These are phyloP conservation scores for Fragilaria radians DNA, from an alignment of 108 stramenopile genomes.

Conservation along the genomic window DNA sequence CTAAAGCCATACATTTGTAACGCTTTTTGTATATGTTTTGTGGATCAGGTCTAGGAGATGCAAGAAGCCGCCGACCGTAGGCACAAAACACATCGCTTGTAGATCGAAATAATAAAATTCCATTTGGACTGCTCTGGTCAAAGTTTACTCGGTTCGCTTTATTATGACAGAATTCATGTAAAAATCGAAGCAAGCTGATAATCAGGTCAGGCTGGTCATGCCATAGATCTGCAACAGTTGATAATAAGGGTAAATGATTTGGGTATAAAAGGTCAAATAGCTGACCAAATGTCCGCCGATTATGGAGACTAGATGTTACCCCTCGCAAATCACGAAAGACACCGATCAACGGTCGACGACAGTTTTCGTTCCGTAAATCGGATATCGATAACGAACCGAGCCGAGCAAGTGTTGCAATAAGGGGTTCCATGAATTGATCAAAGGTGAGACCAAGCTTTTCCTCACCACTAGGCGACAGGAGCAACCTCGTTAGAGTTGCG, in stretches of 20 bases:
- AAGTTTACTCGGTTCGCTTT: conserved; percentile 97
- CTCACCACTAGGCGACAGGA: conserved; percentile 85
- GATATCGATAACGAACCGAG: conserved; percentile 52
- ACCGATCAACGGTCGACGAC: conserved; percentile 79
- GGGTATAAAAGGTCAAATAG: conserved; percentile 95
- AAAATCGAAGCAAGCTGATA: conserved; percentile 90
- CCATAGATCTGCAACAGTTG: conserved; percentile 89
- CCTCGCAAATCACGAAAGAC: conserved; percentile 93
- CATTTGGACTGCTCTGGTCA: conserved; percentile 94
- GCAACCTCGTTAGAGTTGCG: conserved; percentile 82
- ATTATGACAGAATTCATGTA: conserved; percentile 97
- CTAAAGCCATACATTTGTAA: conserved; percentile 89
- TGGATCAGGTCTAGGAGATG: conserved; percentile 33
- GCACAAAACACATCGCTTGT: conserved; percentile 92
- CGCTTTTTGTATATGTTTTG: conserved; percentile 87
- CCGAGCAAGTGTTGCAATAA: conserved; percentile 61
- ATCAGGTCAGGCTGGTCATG: conserved; percentile 91
- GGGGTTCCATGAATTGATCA: conserved; percentile 93
- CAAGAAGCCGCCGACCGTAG: conserved; percentile 71
- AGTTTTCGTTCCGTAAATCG: conserved; percentile 65
- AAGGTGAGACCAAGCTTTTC: conserved; percentile 82
- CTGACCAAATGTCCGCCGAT: conserved; percentile 83
- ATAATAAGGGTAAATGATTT: conserved; percentile 73
- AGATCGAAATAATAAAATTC: conserved; percentile 94
- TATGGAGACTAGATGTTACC: conserved; percentile 87